A percentile compares a stretch with the other conserved stretches of the same genome.
Conservation (phyloP, 2,329 filamentous ascomycete species). For the Escovopsis sp. region DNA sequence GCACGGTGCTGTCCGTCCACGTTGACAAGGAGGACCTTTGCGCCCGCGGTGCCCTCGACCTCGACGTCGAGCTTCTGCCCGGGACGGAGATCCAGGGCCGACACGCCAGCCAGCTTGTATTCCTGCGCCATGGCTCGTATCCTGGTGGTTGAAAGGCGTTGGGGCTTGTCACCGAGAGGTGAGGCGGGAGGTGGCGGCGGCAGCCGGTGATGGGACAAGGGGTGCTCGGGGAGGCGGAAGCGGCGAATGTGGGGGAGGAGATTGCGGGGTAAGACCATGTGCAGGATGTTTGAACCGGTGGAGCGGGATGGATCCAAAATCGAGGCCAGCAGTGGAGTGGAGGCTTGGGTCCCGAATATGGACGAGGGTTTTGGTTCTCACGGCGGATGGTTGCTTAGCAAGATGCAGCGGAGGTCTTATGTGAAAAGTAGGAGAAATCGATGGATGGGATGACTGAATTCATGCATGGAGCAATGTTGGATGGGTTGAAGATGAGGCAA, state of each 20-base stretch:
- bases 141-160: constrained; percentile 12
- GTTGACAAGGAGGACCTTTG: constrained; percentile 77
- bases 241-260: constrained; percentile 3
- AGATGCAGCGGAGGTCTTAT: no score
- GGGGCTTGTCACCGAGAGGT: background rate
- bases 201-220: background rate
- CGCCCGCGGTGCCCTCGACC: constrained; percentile 74
- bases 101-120: constrained; percentile 62
- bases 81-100: constrained; percentile 57
- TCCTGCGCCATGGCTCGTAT: constrained; percentile 34
- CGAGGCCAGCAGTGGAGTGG: no score
- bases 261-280: constrained; percentile 6
- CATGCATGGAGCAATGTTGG: no score
- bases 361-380: no score
- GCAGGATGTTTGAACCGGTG: background rate
- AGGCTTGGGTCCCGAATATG: no score
- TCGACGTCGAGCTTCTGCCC: constrained; percentile 80
- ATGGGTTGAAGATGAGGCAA: no score
- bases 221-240: constrained; percentile 1
- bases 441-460: no score
- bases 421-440: no score
- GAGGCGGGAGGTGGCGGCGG: background rate
- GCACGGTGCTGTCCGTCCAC: constrained; percentile 62
- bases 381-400: no score
- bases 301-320: no score